Base-by-base conservation (phyloP, 768 basidiomycete genomes). In the Mrakia blollopis region DNA sequence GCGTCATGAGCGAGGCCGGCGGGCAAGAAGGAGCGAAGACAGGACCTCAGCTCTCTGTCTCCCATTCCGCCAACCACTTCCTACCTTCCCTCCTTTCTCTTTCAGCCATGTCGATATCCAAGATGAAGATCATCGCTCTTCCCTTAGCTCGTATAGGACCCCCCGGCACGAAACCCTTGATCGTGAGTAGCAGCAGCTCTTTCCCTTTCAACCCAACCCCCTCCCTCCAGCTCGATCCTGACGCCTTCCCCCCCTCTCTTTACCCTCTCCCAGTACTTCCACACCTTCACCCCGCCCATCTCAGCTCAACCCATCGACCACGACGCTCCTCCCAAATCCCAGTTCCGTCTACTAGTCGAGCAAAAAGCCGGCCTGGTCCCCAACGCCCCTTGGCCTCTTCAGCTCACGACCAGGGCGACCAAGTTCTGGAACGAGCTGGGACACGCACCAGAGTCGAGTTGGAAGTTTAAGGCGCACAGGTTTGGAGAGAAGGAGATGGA, bases 371-470 rank as follows among this genome's bases (percentile, higher is more conserved):
- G 37, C 37, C 39, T 68, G 9, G 65, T 68, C 5, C 65, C 74
- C 3, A 75, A 75, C 68, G 74, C 74, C 8, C 74, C 74, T 35
- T 39, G 69, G 30, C 18, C 25, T 11, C 68, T 75, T 2, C 74
- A 75, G 39, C 32, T 70, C 32, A 75, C 74, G 63, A 75, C 74
- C 39, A 69, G 60, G 37, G 52, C 54, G 1, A 69, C 67, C 52
- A 25, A 6, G 3, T 25, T 75, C 23, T 75, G 74, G 74, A 37
- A 32, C 35, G 74, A 67, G 28, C 74, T 75, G 37, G 74, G 74
- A 4, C 63, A 75, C 37, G 52, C 30, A 14, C 21, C 61, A 13
- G 13, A 37, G n/a, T n/a, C n/a, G 39, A 69, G 67, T 10, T 75
- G 32, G 37, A 65, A 75, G 74, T 18, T 41, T n/a, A 57, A 32